Evolutionary conservation across 176 grass and related monocot species (phyloP), one percentile per base, ranked within the genome.

Genomic region (Oryza meyeriana): DNA sequence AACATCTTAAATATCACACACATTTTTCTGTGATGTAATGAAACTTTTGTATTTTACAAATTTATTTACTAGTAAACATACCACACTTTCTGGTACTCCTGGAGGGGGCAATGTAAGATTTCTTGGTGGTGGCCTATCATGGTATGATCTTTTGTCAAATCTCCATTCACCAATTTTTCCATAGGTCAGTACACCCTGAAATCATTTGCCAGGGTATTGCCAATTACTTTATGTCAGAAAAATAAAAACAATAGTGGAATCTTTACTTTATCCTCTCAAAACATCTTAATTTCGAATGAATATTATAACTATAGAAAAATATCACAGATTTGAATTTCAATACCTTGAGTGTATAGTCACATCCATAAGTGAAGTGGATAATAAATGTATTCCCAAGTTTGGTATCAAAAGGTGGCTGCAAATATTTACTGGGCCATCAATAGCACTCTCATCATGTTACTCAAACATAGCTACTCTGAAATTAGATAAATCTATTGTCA

Each of bases 11-110:
- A 63, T n/a, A n/a, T n/a, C n/a, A n/a, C n/a, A n/a, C n/a, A n/a
- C n/a, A n/a, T n/a, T n/a, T n/a, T n/a, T 2, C 27, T 25, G n/a
- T 4, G 29, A 39, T 47, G 58, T 58, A 70, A 83, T 47, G 34
- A 42, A 66, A 4, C 1, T 18, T 44, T 1, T 12, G 10, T 18
- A 63, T 13, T 57, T 78, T 74, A 63, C 22, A 8, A 61, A 74
- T 74, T 83, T 61, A 75, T 38, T 72, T 33, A 32, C 28, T 72
- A 48, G n/a, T 71, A 17, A 20, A 89, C 95, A 3, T 89, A 99
- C 96, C 96, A 99, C 96, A 83, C 93, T 95, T 94, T 99, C 93
- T 83, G 91, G 96, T 16, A 99, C 96, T 74, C 96, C 91, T 78
- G 89, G 93, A 88, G 93, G 93, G 11, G 96, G 93, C 64, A 93